Conservation (phyloP, 1,284 basidiomycete genomes). For the Limonomyces culmigenus region DNA sequence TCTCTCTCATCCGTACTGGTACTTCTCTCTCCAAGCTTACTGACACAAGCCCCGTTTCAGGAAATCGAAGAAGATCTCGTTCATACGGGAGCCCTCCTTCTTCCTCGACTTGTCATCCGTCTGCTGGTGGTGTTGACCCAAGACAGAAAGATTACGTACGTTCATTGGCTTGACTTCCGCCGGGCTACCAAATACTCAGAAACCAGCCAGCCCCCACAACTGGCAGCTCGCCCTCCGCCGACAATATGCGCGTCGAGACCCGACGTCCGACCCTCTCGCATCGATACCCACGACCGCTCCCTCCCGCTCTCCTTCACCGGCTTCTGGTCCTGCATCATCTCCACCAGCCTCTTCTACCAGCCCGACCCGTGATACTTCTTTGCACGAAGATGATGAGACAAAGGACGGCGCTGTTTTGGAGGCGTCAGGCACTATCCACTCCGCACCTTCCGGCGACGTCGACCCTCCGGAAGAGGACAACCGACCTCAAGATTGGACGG, state of each 20-base stretch:
- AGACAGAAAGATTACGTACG: constrained; percentile 65
- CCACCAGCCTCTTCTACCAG: not conserved
- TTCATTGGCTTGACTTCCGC: constrained; percentile 8
- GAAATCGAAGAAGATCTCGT: constrained; percentile 64
- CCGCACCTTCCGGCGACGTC: not conserved
- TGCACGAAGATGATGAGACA: not conserved
- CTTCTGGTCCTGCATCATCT: too few species aligned
- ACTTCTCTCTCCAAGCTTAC: not conserved
- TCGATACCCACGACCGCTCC: constrained; percentile 12
- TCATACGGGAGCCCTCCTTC: constrained; percentile 34
- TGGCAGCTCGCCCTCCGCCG: constrained; percentile 61
- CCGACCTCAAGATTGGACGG: constrained; percentile 33
- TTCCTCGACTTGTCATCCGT: constrained; percentile 58
- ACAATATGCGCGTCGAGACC: constrained; percentile 54
- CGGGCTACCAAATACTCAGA: not conserved
- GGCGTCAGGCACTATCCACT: too few species aligned
- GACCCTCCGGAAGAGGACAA: constrained; percentile 6
- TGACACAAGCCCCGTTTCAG: constrained; percentile 17
- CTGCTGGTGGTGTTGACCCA: constrained; percentile 59
- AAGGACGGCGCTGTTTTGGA: too few species aligned
- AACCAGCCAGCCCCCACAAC: constrained; percentile 36
- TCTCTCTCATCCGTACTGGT: not conserved
- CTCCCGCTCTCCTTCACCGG: not conserved
- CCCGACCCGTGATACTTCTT: not conserved
- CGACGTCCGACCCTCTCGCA: constrained; percentile 53